Conservation (phyloP, 257 asterid genomes). For the Haberlea rhodopensis region DNA sequence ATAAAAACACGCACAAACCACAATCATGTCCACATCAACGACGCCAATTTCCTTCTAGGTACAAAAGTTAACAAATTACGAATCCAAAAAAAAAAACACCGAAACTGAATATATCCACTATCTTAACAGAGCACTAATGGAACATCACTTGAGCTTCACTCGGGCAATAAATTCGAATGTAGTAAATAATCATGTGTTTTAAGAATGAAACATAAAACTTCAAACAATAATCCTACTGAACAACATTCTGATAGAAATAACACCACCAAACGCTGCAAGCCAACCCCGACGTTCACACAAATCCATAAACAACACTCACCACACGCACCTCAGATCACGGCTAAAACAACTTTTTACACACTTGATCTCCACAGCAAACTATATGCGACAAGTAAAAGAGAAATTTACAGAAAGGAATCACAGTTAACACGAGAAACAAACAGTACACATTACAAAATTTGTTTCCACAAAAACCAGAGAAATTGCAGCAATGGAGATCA, state of each 20-base stretch:
- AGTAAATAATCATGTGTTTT: neutral
- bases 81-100: slow-evolving; percentile 11
- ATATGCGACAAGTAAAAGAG: slow-evolving; percentile 14
- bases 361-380: slow-evolving; percentile 31
- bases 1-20: neutral
- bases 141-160: slow-evolving; percentile 14
- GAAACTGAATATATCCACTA: neutral
- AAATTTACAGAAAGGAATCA: neutral
- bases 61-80: neutral
- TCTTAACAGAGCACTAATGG: neutral
- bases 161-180: neutral
- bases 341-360: slow-evolving; percentile 1
- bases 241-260: neutral
- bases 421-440: slow-evolving; percentile 1
- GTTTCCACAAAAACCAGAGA: neutral
- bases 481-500: slow-evolving; percentile 29
- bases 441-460: neutral
- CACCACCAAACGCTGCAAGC: neutral
- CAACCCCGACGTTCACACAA: slow-evolving; percentile 15
- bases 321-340: slow-evolving; percentile 6
- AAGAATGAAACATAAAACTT: neutral
- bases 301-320: slow-evolving; percentile 22
- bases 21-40: neutral
- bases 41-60: neutral
- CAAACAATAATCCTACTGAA: neutral